Evolutionary conservation across 2,329 filamentous ascomycete species (phyloP), one percentile per base, ranked within the genome.

Genomic region (Nigrospora sphaerica): DNA sequence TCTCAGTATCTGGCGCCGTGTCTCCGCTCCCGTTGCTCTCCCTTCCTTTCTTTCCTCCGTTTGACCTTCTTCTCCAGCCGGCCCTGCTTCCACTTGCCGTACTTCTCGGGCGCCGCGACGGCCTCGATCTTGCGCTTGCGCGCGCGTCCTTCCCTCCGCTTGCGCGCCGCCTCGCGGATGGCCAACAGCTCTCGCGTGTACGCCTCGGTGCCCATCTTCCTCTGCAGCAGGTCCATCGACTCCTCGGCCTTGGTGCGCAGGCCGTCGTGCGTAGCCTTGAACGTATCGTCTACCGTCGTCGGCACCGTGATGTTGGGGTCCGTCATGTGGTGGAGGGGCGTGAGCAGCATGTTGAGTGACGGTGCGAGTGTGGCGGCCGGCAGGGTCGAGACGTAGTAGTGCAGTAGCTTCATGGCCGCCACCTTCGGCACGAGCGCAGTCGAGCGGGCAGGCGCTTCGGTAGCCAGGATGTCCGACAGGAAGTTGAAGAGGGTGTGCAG

Each of bases 61-160:
- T 85, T 85, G 70, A 84, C 90, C 74, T 93, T 93, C 72, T 84
- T 82, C 62, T 93, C 88, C 51, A 86, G 77, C 72, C 85, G 90
- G 72, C 85, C 87, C 62, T 79, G 82, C 81, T 96, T 96, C 56
- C 86, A 83, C 59, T 77, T 74, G 28, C 83, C 88, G 57, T 83
- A 82, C 61, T 76, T 85, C 68, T 93, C 92, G 2, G 93, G 93
- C 59, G 86, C 80, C 42, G 78, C 78, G 19, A 98, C 83, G 12
- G 88, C 88, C 62, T 95, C 91, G 53, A 97, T 88, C 67, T 88
- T 88, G 58, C 93, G 80, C 78, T 98, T 98, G 52, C 77, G 80
- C 45, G 85, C 81, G 53, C 95, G 74, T 58, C 83, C 80, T 61
- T 88, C 81, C 54, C 93, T 75, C 58, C 85, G 81, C 53, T 77